Evolutionary conservation across 129 eudicot species (phyloP).

Genomic region (Glebionis coronaria): DNA sequence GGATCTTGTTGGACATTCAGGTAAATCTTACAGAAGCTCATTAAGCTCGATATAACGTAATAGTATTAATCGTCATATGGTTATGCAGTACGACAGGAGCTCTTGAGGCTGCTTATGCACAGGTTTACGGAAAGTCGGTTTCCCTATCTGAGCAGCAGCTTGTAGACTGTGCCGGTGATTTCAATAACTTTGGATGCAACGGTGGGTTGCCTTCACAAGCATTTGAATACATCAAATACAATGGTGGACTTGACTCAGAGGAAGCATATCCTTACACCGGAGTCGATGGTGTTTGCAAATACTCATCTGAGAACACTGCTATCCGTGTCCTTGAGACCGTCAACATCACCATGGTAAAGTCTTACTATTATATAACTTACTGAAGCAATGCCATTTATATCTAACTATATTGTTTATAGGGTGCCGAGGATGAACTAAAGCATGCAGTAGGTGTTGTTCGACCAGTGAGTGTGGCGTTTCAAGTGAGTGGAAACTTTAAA

Average conservation of each 20-base stretch:
- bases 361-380: not conserved
- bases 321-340: conserved; percentile 66
- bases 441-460: conserved; percentile 90
- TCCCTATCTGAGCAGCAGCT: conserved; percentile 96
- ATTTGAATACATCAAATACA: conserved; percentile 81
- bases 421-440: conserved; percentile 96
- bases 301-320: conserved; percentile 67
- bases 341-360: conserved; percentile 74
- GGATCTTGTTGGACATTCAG: conserved; percentile 99
- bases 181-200: conserved; percentile 77
- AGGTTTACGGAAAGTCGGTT: conserved; percentile 75
- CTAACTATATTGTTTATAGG: conserved; percentile 39
- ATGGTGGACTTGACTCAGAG: conserved; percentile 93
- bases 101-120: conserved; percentile 96
- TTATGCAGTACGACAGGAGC: conserved; percentile 86
- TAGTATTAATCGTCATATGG: not conserved
- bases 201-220: conserved; percentile 99
- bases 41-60: not conserved
- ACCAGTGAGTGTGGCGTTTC: conserved; percentile 97
- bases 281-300: conserved; percentile 68
- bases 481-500: conserved; percentile 58
- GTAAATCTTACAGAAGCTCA: conserved; percentile 23
- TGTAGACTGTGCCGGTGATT: conserved; percentile 91
- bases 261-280: conserved; percentile 92
- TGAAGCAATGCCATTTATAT: not conserved